Conservation (phyloP, 2,329 filamentous ascomycete genomes). For the Cryphonectria japonica region DNA sequence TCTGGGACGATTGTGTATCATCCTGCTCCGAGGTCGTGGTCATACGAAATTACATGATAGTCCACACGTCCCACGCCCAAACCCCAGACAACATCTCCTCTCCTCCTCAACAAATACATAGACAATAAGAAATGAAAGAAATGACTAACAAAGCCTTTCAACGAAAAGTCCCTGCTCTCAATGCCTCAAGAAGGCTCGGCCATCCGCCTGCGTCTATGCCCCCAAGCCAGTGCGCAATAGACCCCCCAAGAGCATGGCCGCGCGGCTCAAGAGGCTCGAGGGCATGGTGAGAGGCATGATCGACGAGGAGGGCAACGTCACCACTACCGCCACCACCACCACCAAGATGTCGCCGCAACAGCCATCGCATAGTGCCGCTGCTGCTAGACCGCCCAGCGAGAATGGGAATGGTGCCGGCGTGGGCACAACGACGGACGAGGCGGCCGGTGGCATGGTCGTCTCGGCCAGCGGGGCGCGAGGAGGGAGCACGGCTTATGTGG, state of each 20-base stretch:
- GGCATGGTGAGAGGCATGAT: slow-evolving; percentile 62
- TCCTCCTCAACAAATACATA: background rate
- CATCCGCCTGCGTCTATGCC: slow-evolving; percentile 53
- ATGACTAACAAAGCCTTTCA: background rate
- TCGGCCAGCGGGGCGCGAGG: slow-evolving; percentile 41
- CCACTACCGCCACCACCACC: background rate
- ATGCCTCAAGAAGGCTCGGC: slow-evolving; percentile 54
- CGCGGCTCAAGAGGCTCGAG: slow-evolving; percentile 58
- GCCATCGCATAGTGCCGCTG: background rate
- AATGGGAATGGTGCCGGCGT: slow-evolving; percentile 24
- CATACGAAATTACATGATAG: background rate
- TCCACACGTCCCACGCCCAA: background rate
- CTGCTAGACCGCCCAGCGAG: background rate
- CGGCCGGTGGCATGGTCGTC: slow-evolving; percentile 47
- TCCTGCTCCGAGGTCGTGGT: background rate
- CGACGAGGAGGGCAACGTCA: slow-evolving; percentile 42
- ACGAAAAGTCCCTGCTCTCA: slow-evolving; percentile 50
- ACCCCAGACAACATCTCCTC: background rate
- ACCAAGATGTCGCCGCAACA: background rate
- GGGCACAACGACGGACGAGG: slow-evolving; percentile 30
- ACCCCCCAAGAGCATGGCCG: slow-evolving; percentile 55
- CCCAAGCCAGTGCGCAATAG: slow-evolving; percentile 47
- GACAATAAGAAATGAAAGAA: background rate
- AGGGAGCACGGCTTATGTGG: slow-evolving; percentile 54
- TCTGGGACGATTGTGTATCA: background rate